Evolutionary conservation across 2,329 filamentous ascomycete species (phyloP).

Genomic region (Rugonectria rugulosa): DNA sequence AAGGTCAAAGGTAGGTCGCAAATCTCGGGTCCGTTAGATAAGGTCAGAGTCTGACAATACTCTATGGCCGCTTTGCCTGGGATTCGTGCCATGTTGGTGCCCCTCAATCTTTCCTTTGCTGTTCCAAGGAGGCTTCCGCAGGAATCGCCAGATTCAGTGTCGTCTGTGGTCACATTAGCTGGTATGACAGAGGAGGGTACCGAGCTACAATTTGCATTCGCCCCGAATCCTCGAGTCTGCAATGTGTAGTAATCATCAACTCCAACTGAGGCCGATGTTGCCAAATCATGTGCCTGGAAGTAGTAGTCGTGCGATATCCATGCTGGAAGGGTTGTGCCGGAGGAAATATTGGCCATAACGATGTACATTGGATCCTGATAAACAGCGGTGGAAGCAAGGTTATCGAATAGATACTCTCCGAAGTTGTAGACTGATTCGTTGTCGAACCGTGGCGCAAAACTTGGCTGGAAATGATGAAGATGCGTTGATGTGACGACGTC

Average conservation of each 20-base stretch:
- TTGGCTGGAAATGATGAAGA: constrained; percentile 21
- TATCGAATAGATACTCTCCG: neutral
- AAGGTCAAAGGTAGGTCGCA: constrained; percentile 30
- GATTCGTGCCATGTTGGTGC: neutral
- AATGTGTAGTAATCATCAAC: constrained; percentile 20
- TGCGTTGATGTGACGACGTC: neutral
- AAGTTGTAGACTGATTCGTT: constrained; percentile 26
- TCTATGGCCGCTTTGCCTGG: constrained; percentile 9
- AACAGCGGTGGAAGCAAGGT: neutral
- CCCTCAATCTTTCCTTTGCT: neutral
- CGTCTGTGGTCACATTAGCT: neutral
- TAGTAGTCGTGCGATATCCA: constrained; percentile 57
- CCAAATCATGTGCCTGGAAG: constrained; percentile 54
- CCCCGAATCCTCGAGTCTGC: constrained; percentile 40
- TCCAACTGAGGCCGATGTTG: neutral
- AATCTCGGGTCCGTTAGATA: neutral
- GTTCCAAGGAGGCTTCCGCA: neutral
- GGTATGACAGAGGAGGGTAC: constrained; percentile 1
- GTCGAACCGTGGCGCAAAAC: constrained; percentile 27
- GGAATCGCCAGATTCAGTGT: too few relatives aligned
- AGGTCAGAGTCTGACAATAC: neutral
- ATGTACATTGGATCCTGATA: constrained; percentile 45
- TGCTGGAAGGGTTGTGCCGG: constrained; percentile 52
- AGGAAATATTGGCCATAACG: constrained; percentile 53
- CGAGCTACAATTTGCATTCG: constrained; percentile 31